Conservation (phyloP, 805 yeast species). For the Sugiyamaella marilandica region DNA sequence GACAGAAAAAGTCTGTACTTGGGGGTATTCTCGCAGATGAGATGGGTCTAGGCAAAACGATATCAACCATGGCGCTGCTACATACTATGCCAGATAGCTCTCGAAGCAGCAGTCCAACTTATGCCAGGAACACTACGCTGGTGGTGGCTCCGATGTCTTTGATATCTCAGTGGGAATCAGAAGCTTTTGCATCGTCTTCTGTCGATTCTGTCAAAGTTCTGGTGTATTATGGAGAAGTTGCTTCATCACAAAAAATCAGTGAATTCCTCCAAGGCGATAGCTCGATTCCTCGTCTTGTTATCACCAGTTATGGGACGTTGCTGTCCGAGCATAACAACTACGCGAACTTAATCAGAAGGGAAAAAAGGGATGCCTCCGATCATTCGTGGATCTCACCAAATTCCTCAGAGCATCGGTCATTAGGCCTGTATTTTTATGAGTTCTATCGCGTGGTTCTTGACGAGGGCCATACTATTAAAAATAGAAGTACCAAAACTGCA, state of each 20-base stretch:
- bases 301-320: slow-evolving; percentile 87
- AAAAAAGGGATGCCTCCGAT: background rate
- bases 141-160: slow-evolving; percentile 88
- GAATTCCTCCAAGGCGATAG: slow-evolving; percentile 38
- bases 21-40: slow-evolving; percentile 96
- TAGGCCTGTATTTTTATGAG: slow-evolving; percentile 64
- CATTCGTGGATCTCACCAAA: background rate
- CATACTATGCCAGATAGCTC: slow-evolving; percentile 38
- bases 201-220: slow-evolving; percentile 28
- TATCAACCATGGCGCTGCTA: slow-evolving; percentile 71
- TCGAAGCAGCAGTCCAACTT: slow-evolving; percentile 3
- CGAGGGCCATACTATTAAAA: slow-evolving; percentile 87
- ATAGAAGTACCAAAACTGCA: slow-evolving; percentile 71
- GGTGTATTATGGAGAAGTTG: slow-evolving; percentile 64
- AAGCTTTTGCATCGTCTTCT: slow-evolving; percentile 51
- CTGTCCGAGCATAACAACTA: slow-evolving; percentile 56
- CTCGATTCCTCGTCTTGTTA: slow-evolving; percentile 53
- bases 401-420: slow-evolving; percentile 9
- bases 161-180: slow-evolving; percentile 86
- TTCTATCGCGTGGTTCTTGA: slow-evolving; percentile 77
- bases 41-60: slow-evolving; percentile 95
- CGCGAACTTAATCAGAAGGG: background rate
- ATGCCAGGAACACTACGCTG: slow-evolving; percentile 66
- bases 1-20: slow-evolving; percentile 50
- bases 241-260: slow-evolving; percentile 48